Percentiles rank a stretch among this genome's conserved stretches.
Evolutionary conservation across 306 rosid species (phyloP).

Genomic region (Trifolium fragiferum): DNA sequence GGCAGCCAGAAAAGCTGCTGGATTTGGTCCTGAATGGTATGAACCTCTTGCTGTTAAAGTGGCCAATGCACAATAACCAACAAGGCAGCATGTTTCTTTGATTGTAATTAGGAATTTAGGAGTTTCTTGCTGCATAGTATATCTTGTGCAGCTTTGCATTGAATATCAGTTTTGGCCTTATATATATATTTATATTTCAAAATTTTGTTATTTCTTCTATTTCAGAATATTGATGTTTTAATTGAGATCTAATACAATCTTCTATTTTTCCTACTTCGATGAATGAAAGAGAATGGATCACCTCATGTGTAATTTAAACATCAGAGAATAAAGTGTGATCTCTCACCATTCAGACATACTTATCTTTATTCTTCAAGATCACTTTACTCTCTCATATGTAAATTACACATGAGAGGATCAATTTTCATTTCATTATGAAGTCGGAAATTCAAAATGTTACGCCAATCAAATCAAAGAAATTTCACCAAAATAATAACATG

Average conservation of each 20-base stretch:
- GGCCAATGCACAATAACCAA: constrained; percentile 25
- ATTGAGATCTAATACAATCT: background rate
- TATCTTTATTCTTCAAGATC: too few species aligned
- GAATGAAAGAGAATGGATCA: too few species aligned
- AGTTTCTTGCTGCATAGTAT: constrained; percentile 17
- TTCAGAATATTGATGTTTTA: background rate
- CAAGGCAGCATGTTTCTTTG: background rate
- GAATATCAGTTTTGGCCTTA: constrained; percentile 16
- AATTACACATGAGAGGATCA: background rate
- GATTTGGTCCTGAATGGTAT: constrained; percentile 87
- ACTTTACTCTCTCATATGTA: too few species aligned
- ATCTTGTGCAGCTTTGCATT: constrained; percentile 14
- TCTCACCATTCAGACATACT: too few species aligned
- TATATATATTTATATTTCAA: background rate
- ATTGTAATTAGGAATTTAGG: background rate
- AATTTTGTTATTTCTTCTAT: background rate
- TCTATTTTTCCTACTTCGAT: too few species aligned
- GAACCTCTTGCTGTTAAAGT: constrained; percentile 83
- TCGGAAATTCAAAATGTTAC: background rate
- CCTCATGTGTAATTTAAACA: too few species aligned
- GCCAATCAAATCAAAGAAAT: background rate
- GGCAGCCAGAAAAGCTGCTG: constrained; percentile 80
- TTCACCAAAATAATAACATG: background rate
- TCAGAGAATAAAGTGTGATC: too few species aligned
- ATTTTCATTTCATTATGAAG: background rate